Evolutionary conservation across 495 filamentous ascomycete species (phyloP).

Genomic region (Talaromyces thailandensis): DNA sequence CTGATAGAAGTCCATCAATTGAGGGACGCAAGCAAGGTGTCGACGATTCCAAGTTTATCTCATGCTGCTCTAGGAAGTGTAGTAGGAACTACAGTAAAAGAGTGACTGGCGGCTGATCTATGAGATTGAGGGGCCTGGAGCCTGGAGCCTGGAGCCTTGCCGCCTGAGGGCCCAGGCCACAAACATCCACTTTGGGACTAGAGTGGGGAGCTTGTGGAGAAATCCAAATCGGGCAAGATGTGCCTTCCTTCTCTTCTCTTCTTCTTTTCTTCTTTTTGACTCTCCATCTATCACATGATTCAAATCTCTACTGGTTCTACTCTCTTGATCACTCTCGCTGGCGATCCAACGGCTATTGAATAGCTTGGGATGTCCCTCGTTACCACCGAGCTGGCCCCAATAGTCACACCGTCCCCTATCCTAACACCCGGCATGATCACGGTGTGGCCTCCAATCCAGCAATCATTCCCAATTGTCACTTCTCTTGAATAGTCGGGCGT

Average conservation of each 20-base stretch:
- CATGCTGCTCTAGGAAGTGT: too few species aligned
- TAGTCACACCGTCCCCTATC: constrained; percentile 32
- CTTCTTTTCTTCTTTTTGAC: neutral
- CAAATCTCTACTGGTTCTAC: constrained; percentile 17
- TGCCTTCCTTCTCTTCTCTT: neutral
- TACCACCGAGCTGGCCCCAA: constrained; percentile 37
- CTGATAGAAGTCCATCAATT: neutral
- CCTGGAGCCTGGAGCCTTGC: neutral
- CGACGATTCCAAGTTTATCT: neutral
- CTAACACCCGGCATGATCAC: constrained; percentile 35
- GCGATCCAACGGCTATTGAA: constrained; percentile 28
- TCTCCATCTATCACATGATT: neutral
- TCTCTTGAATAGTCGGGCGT: constrained; percentile 25
- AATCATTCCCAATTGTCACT: constrained; percentile 34
- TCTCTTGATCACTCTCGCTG: constrained; percentile 28
- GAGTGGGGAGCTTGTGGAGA: neutral
- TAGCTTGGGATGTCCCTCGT: constrained; percentile 26
- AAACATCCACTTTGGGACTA: neutral
- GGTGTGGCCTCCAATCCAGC: constrained; percentile 35
- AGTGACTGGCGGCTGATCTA: neutral
- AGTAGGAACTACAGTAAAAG: too few species aligned
- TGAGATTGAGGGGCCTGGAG: neutral
- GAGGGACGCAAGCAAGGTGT: neutral
- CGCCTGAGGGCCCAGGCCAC: neutral
- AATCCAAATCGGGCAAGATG: neutral